Base-by-base conservation (phyloP, 2,329 filamentous ascomycete genomes). In the Fusarium sp. region DNA sequence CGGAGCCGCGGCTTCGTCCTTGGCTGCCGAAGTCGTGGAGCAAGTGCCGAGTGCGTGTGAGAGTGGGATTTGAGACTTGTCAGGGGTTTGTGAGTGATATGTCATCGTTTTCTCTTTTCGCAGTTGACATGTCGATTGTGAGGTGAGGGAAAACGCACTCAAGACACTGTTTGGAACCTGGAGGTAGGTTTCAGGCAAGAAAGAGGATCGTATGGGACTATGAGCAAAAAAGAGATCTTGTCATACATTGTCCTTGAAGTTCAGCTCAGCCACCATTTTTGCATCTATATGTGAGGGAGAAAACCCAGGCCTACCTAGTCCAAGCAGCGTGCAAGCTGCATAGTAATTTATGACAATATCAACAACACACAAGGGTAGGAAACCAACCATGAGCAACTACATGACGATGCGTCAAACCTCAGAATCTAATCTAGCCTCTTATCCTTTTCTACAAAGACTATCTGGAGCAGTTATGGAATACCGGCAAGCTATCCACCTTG, bases 21-120 rank as follows among this genome's bases (percentile, higher is more conserved):
- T 60, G 49, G 55, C 54, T 59, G 42, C 42, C 56, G 56, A 47
- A 43, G 48, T 53, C 54, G 56, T 61, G 58, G 57, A 27, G 49
- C 32, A 60, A 55, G 55, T 60, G 49, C 55, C 49, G 49, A 45
- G 35, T 42, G 36, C 21, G 37, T 46, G n/a, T 59, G 42, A 31
- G 55, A 59, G 36, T 36, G 42, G 25, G 27, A 39, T 48, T 29
- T 14, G 15, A 53, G 47, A 31, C 56, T 41, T 25, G 36, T 25
- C 48, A 59, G 54, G 49, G 56, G 53, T 37, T n/a, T 29, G 9
- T 29, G 8, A 13, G 7, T 33, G 42, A 36, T 42, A 59, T 54
- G n/a, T 59, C 55, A 59, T 59, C 35, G 27, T 43, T 32, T 37
- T 49, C 54, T 48, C 55, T 59, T 60, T 21, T 27, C 56, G n/a